Evolutionary conservation across 2,329 filamentous ascomycete species (phyloP).

Genomic region (Penicillium sp.): DNA sequence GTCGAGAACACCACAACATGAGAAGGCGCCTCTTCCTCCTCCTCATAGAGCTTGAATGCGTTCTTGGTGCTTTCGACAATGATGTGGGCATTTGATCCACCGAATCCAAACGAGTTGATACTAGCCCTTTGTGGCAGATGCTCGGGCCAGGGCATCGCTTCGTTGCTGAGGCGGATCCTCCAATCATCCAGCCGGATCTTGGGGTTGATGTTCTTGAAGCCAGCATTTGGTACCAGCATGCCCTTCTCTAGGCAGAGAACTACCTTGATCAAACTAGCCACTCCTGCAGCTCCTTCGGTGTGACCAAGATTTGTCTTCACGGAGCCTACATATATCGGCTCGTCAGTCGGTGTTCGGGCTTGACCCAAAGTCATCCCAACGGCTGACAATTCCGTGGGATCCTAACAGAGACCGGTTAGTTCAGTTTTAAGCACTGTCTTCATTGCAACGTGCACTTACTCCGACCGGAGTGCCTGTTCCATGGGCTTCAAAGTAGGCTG

Average conservation of each 20-base stretch:
- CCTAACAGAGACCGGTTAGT: slow-evolving; percentile 1
- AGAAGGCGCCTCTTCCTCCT: slow-evolving; percentile 19
- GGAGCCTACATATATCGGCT: slow-evolving; percentile 36
- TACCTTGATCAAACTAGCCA: slow-evolving; percentile 57
- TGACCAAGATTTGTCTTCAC: slow-evolving; percentile 52
- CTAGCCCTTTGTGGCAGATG: slow-evolving; percentile 28
- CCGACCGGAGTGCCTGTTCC: slow-evolving; percentile 49
- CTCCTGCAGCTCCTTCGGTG: slow-evolving; percentile 57
- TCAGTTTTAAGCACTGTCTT: accelerated
- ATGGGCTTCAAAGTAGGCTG: slow-evolving; percentile 48
- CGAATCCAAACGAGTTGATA: slow-evolving; percentile 40
- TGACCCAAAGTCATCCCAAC: slow-evolving; percentile 27
- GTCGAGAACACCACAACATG: slow-evolving; percentile 28
- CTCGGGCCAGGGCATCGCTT: slow-evolving; percentile 30
- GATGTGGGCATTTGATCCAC: slow-evolving; percentile 36
- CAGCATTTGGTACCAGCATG: slow-evolving; percentile 53
- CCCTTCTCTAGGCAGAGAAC: slow-evolving; percentile 51
- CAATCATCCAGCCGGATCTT: slow-evolving; percentile 42
- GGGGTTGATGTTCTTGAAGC: slow-evolving; percentile 51
- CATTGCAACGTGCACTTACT: slow-evolving; percentile 12
- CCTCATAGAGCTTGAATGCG: slow-evolving; percentile 15
- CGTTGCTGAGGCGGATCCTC: slow-evolving; percentile 25
- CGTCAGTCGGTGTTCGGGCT: slow-evolving; percentile 19
- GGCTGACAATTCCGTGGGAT: slow-evolving; percentile 28
- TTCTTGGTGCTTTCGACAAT: slow-evolving; percentile 32